A percentile compares a stretch with the other conserved stretches of the same genome.
Evolutionary conservation across 208 protist genomes (phyloP).

Genomic region (Trypanosomatidae sp.): DNA sequence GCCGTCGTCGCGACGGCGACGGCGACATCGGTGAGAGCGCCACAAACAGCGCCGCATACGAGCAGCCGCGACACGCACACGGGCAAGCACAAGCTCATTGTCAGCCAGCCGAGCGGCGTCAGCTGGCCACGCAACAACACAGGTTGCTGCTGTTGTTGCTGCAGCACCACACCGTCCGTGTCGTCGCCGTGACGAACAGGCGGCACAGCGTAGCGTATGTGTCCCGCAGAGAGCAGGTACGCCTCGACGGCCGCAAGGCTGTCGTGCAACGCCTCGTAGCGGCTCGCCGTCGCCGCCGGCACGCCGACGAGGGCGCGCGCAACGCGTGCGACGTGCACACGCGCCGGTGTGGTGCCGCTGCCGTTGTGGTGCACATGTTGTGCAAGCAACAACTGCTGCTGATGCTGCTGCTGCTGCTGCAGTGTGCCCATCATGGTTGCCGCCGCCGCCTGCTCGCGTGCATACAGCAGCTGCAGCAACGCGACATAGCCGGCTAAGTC

Average conservation of each 20-base stretch:
- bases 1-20: conserved; percentile 39
- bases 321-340: conserved; percentile 10
- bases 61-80: conserved; percentile 34
- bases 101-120: conserved; percentile 34
- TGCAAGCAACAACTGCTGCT: too few species aligned
- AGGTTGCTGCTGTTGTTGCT: too few species aligned
- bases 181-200: not conserved
- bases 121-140: conserved; percentile 6
- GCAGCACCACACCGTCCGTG: not conserved
- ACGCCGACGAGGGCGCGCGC: conserved; percentile 29
- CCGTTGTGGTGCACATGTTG: too few species aligned
- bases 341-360: not conserved
- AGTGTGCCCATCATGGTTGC: conserved; percentile 5
- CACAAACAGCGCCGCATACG: conserved; percentile 17
- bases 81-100: conserved; percentile 27
- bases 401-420: too few species aligned
- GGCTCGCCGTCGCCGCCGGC: conserved; percentile 24
- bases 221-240: conserved; percentile 28
- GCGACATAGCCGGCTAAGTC: too few species aligned
- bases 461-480: conserved; percentile 56
- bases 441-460: conserved; percentile 32
- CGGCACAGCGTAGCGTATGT: conserved; percentile 12
- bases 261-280: conserved; percentile 47
- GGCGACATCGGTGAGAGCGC: too few species aligned
- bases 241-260: conserved; percentile 35